A percentile compares a stretch with the other conserved stretches of the same genome.
Evolutionary conservation across 2,329 filamentous ascomycete species (phyloP).

Genomic region (Pyrenophora tritici-repentis): DNA sequence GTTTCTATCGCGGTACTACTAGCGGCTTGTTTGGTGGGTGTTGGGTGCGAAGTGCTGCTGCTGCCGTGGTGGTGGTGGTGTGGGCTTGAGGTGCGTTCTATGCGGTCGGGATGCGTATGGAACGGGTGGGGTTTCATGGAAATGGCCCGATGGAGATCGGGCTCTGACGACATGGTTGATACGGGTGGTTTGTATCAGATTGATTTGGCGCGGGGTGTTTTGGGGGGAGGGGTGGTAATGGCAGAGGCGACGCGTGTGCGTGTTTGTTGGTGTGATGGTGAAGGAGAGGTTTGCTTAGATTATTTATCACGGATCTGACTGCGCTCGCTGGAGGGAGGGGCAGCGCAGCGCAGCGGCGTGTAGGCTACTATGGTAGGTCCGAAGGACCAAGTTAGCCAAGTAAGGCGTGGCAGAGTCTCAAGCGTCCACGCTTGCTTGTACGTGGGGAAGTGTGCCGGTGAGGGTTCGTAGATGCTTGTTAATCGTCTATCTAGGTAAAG

Average conservation of each 20-base stretch:
- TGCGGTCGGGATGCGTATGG: conserved; percentile 36
- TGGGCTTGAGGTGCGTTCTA: conserved; percentile 38
- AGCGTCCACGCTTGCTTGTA: too few species aligned
- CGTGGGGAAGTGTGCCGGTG: too few species aligned
- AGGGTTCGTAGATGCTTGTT: too few species aligned
- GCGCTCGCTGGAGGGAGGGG: too few species aligned
- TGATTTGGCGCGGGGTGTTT: too few species aligned
- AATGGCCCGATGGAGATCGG: conserved; percentile 55
- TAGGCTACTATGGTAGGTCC: neutral
- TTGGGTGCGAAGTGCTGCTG: conserved; percentile 22
- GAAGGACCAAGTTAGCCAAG: neutral
- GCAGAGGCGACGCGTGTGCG: too few species aligned
- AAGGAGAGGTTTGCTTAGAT: neutral
- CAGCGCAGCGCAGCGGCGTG: too few species aligned
- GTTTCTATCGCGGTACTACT: conserved; percentile 51
- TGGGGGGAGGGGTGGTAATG: too few species aligned
- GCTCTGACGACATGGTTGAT: conserved; percentile 48
- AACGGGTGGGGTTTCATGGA: conserved; percentile 55
- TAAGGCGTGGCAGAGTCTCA: too few species aligned
- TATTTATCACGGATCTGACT: too few species aligned
- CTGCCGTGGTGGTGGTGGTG: conserved; percentile 26
- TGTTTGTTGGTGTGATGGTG: neutral
- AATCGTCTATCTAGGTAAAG: too few species aligned
- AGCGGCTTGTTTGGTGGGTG: conserved; percentile 34
- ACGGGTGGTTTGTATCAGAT: neutral